These are phyloP conservation scores for Retiboletus fuscus DNA, from an alignment of 1,284 basidiomycete genomes.

Conservation along the genomic window DNA sequence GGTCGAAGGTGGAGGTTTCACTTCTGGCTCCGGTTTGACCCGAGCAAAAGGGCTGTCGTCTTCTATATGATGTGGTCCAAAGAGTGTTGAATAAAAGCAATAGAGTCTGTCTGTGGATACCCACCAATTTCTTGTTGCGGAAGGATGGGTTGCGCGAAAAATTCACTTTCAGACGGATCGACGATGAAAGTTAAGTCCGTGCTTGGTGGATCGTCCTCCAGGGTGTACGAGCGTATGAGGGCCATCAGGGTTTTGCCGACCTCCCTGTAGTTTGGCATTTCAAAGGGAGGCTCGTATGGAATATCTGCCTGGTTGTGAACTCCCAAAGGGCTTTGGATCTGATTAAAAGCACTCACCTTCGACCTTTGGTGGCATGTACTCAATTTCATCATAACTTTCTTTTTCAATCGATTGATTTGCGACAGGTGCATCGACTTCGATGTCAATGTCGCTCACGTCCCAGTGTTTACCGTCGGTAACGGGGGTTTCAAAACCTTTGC, in stretches of 20 bases:
- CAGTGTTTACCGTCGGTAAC: constrained; percentile 74
- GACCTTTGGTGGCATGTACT: constrained; percentile 81
- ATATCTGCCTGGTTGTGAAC: constrained; percentile 52
- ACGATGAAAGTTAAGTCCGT: constrained; percentile 42
- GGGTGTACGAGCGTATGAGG: constrained; percentile 55
- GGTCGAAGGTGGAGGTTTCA: constrained; percentile 28
- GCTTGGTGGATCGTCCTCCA: constrained; percentile 52
- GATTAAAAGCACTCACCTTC: constrained; percentile 58
- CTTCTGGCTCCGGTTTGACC: constrained; percentile 25
- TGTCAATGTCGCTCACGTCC: constrained; percentile 76
- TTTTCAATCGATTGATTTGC: constrained; percentile 53
- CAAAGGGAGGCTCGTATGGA: constrained; percentile 65
- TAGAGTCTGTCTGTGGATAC: constrained; percentile 8
- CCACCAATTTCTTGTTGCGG: constrained; percentile 53
- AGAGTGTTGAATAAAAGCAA: background rate
- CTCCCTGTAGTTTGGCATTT: constrained; percentile 67
- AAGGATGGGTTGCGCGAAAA: constrained; percentile 38
- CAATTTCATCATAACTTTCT: constrained; percentile 73
- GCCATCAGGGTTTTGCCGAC: constrained; percentile 60
- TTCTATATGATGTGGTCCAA: constrained; percentile 22
- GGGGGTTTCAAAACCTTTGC: constrained; percentile 72
- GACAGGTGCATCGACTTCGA: constrained; percentile 52
- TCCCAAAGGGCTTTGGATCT: background rate
- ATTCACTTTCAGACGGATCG: constrained; percentile 47
- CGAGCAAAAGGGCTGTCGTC: constrained; percentile 47